Evolutionary conservation across 148 eudicot genomes (phyloP).

Genomic region (Diospyros kaki): DNA sequence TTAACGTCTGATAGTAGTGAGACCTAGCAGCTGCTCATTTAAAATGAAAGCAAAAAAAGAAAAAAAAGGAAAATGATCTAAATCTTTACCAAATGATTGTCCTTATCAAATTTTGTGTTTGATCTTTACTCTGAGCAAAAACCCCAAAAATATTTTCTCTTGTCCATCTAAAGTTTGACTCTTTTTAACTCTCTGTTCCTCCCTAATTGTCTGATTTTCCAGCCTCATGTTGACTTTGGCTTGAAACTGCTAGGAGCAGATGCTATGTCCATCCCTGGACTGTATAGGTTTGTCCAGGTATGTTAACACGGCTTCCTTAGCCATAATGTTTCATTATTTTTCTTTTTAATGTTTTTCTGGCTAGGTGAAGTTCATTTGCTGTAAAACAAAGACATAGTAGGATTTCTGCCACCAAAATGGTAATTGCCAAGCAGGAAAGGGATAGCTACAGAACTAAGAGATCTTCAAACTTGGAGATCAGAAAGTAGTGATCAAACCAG

Average conservation of each 20-base stretch:
- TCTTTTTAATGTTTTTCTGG: too few species aligned
- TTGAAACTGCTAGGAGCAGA: conserved; percentile 88
- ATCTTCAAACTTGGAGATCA: too few species aligned
- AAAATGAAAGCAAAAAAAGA: too few species aligned
- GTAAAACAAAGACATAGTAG: too few species aligned
- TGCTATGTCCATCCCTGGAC: conserved; percentile 92
- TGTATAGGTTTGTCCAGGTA: conserved; percentile 88
- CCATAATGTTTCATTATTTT: neutral
- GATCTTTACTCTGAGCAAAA: conserved; percentile 3
- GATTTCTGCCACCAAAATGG: too few species aligned
- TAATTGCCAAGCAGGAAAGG: too few species aligned
- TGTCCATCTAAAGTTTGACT: neutral
- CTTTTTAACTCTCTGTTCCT: neutral
- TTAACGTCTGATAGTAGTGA: too few species aligned
- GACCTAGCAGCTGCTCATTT: too few species aligned
- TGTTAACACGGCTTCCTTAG: neutral
- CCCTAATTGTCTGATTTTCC: conserved; percentile 24
- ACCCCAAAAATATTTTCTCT: neutral
- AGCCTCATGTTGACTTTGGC: conserved; percentile 99
- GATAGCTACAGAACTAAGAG: too few species aligned
- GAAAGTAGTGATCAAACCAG: too few species aligned
- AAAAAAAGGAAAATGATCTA: too few species aligned
- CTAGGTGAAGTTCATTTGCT: too few species aligned
- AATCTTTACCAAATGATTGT: neutral
- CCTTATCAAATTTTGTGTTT: neutral